A percentile compares a stretch with the other conserved stretches of the same genome.
phyloP scores from a whole-genome alignment of 2,329 filamentous ascomycete species.

The Mycosphaerella sp. region DNA sequence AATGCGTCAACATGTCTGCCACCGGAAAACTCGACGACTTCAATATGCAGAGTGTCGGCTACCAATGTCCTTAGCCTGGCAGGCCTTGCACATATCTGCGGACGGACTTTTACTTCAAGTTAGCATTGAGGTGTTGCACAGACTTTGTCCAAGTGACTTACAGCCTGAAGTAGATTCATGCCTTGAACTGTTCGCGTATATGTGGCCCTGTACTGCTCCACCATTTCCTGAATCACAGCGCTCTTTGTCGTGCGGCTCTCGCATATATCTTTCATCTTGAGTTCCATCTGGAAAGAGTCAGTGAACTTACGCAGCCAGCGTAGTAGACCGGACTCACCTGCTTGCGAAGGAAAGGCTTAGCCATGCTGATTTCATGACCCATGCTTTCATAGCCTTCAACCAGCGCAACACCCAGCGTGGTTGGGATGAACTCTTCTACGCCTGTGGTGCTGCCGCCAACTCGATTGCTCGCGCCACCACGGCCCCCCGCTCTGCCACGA shows the following conservation, averaged over 20 bases:
- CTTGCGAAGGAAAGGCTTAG: slow-evolving; percentile 92
- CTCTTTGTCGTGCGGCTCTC: slow-evolving; percentile 71
- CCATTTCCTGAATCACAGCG: slow-evolving; percentile 72
- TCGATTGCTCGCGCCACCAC: slow-evolving; percentile 45
- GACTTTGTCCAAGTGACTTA: slow-evolving; percentile 32
- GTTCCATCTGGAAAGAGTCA: slow-evolving; percentile 60
- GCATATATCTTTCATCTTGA: slow-evolving; percentile 95
- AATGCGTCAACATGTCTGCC: background rate
- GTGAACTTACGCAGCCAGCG: slow-evolving; percentile 8
- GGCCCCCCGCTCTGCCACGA: slow-evolving; percentile 44
- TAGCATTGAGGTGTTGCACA: slow-evolving; percentile 9
- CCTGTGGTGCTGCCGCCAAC: slow-evolving; percentile 43
- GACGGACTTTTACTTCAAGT: slow-evolving; percentile 2
- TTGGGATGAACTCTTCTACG: slow-evolving; percentile 86
- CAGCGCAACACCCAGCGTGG: slow-evolving; percentile 80
- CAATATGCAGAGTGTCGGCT: background rate
- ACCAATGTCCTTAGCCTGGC: background rate
- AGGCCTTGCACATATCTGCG: slow-evolving; percentile 7
- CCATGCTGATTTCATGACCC: slow-evolving; percentile 84
- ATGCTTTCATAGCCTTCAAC: slow-evolving; percentile 94
- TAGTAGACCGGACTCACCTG: slow-evolving; percentile 47
- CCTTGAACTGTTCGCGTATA: slow-evolving; percentile 76
- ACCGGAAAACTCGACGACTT: background rate
- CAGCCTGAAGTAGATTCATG: slow-evolving; percentile 56
- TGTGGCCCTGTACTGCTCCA: slow-evolving; percentile 79